phyloP scores from a whole-genome alignment of 108 stramenopile species.

The Poteriospumella lacustris region DNA sequence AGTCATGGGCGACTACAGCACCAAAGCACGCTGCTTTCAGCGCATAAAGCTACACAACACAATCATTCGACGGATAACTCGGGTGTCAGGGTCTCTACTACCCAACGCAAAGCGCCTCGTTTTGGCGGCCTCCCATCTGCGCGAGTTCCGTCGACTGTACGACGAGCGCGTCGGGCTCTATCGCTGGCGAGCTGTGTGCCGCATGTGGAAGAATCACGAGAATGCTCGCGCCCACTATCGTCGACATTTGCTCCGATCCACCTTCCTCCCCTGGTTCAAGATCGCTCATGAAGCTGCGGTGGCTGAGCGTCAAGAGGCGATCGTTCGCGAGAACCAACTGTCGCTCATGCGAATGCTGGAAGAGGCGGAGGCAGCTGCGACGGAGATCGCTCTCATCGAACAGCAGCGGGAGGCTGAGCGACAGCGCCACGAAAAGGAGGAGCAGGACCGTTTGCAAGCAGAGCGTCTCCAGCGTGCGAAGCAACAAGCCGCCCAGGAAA shows the following conservation, averaged over 20 bases:
- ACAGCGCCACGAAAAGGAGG: not conserved
- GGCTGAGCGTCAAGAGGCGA: not conserved
- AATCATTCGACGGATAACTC: not conserved
- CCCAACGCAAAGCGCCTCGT: not conserved
- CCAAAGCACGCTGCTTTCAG: not conserved
- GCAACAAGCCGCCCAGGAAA: no score
- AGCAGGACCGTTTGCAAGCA: not conserved
- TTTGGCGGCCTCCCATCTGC: not conserved
- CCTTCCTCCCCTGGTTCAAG: not conserved
- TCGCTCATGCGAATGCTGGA: not conserved
- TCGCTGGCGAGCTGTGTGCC: no score
- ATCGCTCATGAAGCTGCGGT: not conserved
- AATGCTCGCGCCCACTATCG: not conserved
- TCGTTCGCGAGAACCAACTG: not conserved
- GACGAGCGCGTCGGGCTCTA: no score
- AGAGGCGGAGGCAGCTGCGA: not conserved
- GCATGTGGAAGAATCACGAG: not conserved
- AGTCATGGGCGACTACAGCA: not conserved
- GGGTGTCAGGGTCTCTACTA: not conserved
- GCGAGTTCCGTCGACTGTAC: not conserved
- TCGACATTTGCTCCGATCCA: not conserved
- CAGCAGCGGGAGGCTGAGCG: not conserved
- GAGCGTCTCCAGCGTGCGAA: not conserved
- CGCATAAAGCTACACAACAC: constrained; percentile 2
- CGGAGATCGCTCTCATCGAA: not conserved